Evolutionary conservation across 495 filamentous ascomycete genomes (phyloP).

Genomic region (Xylaria scruposa): DNA sequence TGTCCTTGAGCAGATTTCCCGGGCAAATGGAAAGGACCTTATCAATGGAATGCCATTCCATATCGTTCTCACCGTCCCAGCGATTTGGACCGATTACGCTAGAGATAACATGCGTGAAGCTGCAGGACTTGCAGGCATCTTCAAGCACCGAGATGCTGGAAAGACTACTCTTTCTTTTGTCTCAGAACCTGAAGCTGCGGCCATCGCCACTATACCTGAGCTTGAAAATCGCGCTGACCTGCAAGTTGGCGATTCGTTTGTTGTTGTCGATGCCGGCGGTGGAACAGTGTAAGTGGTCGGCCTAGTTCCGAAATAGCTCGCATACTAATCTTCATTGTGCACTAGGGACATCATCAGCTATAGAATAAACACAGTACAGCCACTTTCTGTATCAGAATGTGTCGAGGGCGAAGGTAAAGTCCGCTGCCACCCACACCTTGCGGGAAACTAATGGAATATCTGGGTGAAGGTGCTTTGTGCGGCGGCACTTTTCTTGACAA

Average conservation of each 20-base stretch:
- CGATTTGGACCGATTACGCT: slow-evolving; percentile 61
- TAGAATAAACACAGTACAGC: slow-evolving; percentile 8
- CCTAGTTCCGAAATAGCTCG: neutral
- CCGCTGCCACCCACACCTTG: neutral
- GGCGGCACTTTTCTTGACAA: slow-evolving; percentile 18
- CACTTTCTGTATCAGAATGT: slow-evolving; percentile 7
- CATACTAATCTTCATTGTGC: neutral
- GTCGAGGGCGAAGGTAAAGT: slow-evolving; percentile 15
- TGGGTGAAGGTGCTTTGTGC: neutral
- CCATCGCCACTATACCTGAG: slow-evolving; percentile 58
- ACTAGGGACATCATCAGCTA: slow-evolving; percentile 10
- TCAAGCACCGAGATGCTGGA: slow-evolving; percentile 25
- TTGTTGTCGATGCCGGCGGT: slow-evolving; percentile 65
- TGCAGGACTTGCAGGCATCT: slow-evolving; percentile 42
- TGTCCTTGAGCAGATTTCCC: neutral
- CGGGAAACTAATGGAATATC: neutral
- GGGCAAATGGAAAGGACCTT: slow-evolving; percentile 37
- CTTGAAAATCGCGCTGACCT: slow-evolving; percentile 49
- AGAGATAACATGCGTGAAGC: slow-evolving; percentile 54
- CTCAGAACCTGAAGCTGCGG: slow-evolving; percentile 65
- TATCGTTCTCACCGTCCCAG: slow-evolving; percentile 62
- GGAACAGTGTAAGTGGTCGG: slow-evolving; percentile 65
- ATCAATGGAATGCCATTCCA: slow-evolving; percentile 49
- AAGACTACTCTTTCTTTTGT: slow-evolving; percentile 52
- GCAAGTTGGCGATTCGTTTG: slow-evolving; percentile 57